Percentiles rank a stretch among this genome's conserved stretches.
phyloP scores from a whole-genome alignment of 1,284 basidiomycete species.

The Chalciporus sp. region DNA sequence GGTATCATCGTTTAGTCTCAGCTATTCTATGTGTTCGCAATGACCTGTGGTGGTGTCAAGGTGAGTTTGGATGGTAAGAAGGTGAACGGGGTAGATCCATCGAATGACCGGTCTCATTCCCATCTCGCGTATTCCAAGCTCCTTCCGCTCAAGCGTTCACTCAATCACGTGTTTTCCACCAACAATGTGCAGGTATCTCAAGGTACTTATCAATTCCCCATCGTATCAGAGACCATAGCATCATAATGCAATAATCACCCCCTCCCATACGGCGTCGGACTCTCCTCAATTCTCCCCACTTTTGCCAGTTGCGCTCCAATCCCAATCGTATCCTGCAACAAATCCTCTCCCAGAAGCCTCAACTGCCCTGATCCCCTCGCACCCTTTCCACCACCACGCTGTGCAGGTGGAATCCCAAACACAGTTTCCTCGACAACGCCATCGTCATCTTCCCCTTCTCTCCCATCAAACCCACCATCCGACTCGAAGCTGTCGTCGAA shows the following conservation, averaged over 20 bases:
- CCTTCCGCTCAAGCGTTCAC: constrained; percentile 21
- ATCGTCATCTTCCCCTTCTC: constrained; percentile 17
- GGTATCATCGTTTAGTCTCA: constrained; percentile 30
- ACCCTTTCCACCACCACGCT: constrained; percentile 36
- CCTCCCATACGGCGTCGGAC: constrained; percentile 55
- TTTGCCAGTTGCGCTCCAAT: constrained; percentile 54
- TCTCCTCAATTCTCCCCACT: constrained; percentile 56
- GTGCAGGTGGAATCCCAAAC: constrained; percentile 63
- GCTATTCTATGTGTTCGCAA: not conserved
- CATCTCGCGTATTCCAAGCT: constrained; percentile 12
- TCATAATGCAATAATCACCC: constrained; percentile 7
- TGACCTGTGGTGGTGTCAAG: not conserved
- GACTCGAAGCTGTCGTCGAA: constrained; percentile 56
- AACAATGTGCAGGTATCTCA: no score
- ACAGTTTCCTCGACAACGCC: constrained; percentile 60
- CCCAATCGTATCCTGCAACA: constrained; percentile 64
- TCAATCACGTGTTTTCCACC: constrained; percentile 5
- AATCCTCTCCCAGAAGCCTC: constrained; percentile 58
- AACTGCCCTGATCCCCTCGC: constrained; percentile 36
- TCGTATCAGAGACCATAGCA: not conserved
- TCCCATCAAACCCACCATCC: constrained; percentile 25
- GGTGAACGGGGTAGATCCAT: not conserved
- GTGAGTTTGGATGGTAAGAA: not conserved
- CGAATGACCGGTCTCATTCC: not conserved
- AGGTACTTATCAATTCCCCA: no score